Base-by-base conservation (phyloP, 176 grass and related monocot genomes). In the Phoenix dactylifera region DNA sequence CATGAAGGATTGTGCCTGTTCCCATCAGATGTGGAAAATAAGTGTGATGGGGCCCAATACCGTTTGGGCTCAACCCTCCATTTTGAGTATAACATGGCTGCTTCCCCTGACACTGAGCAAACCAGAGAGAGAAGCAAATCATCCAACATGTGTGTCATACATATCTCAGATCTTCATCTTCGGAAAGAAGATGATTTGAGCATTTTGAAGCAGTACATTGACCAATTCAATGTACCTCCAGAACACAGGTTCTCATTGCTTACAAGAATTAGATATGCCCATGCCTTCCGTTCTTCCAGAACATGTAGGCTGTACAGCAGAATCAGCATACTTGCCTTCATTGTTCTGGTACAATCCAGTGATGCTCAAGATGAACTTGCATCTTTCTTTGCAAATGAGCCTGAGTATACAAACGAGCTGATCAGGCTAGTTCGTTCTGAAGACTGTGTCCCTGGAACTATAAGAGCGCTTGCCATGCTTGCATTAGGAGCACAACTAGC, bases 361-460 rank as follows among this genome's bases (percentile, higher is more conserved):
- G 93, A 97, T 78, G 83, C 92, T 50, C 78, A 87, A 67, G 87
- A 97, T 57, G 87, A 97, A 70, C 87, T 97, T 56, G 78, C 79
- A 54, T 98, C 82, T 60, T 92, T 92, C 66, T 98, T 98, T 82
- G 89, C 93, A 28, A 98, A 98, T 71, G 93, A 98, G 67, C 93
- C 93, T 4, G 93, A 98, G 77, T 98, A 92, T 63, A 98, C 86
- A 71, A 98, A 92, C 18, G 93, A 98, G 59, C 70, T 98, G 72
- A 92, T 92, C 73, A 73, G 87, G 22, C 78, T 98, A 68, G 93
- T 98, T 66, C 79, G 93, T 16, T 85, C 78, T 73, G 93, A 97
- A 79, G 84, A 97, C 59, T 83, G 72, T 74, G 84, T 97, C 69
- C 78, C 92, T 69, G 83, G 92, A 56, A 79, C 78, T 16, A 78